A percentile compares a stretch with the other conserved stretches of the same genome.
phyloP scores from a whole-genome alignment of 2,329 filamentous ascomycete species.

The Colletotrichum lindemuthianum region DNA sequence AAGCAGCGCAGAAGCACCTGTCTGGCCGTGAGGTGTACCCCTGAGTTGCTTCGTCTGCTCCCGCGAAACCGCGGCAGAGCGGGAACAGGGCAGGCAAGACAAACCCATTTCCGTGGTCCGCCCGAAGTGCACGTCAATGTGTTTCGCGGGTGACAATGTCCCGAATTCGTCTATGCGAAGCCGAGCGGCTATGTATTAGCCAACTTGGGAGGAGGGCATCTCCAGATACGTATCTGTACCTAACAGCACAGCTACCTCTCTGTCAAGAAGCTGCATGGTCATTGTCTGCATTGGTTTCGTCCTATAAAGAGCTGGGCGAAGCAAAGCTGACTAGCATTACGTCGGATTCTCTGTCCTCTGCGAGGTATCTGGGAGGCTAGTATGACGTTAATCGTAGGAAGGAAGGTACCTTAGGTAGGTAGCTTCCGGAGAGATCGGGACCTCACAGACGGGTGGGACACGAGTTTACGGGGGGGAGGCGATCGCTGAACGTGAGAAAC shows the following conservation, averaged over 20 bases:
- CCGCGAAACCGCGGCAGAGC: slow-evolving; percentile 30
- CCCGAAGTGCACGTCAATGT: slow-evolving; percentile 12
- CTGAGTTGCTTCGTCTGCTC: slow-evolving; percentile 15
- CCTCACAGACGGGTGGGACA: too few relatives aligned
- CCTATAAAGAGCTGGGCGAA: slow-evolving; percentile 26
- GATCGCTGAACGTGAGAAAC: too few relatives aligned
- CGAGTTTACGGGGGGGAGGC: too few relatives aligned
- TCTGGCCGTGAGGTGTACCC: slow-evolving; percentile 11
- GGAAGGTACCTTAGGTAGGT: too few relatives aligned
- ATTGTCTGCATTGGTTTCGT: background rate
- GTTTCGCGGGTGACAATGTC: background rate
- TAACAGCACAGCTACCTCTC: too few relatives aligned
- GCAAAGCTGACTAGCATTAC: background rate
- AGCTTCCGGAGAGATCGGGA: too few relatives aligned
- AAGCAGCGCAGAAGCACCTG: slow-evolving; percentile 17
- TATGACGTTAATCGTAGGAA: too few relatives aligned
- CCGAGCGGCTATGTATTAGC: background rate
- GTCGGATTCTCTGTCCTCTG: background rate
- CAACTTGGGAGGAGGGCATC: background rate
- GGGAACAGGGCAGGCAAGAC: slow-evolving; percentile 20
- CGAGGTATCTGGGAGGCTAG: background rate
- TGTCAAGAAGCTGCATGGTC: too few relatives aligned
- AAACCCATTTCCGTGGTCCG: slow-evolving; percentile 8
- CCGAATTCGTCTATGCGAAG: slow-evolving; percentile 10
- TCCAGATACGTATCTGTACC: background rate